Conservation (phyloP, 164 flowering plant species). For the Umbellularia californica region DNA sequence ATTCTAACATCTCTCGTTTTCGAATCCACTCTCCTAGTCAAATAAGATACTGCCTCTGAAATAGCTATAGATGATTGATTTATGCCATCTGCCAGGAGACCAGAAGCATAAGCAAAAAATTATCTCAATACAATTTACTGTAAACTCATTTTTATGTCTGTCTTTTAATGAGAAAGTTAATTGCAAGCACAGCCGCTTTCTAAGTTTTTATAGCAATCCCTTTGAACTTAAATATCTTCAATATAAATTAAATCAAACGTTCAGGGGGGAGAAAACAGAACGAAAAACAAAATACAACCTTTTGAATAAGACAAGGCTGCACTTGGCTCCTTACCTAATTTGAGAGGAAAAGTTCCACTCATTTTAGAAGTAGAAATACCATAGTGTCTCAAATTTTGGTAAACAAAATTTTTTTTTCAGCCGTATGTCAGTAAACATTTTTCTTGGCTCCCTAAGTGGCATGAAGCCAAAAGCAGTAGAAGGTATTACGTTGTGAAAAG, state of each 20-base stretch:
- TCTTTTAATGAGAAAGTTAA: not conserved
- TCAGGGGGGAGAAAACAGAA: too few species aligned
- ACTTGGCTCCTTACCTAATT: too few species aligned
- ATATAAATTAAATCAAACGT: not conserved
- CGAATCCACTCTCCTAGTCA: conserved; percentile 78
- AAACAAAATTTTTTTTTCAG: too few species aligned
- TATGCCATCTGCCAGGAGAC: conserved; percentile 38
- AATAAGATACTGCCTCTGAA: conserved; percentile 56
- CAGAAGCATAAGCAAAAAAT: conserved; percentile 5
- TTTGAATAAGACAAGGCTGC: too few species aligned
- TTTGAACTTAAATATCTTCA: not conserved
- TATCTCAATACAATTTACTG: not conserved
- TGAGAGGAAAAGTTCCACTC: too few species aligned
- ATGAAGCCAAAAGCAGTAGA: too few species aligned
- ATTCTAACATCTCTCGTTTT: conserved; percentile 60
- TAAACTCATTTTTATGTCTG: not conserved
- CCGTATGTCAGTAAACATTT: too few species aligned
- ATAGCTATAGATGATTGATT: conserved; percentile 59
- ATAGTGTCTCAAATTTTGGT: too few species aligned
- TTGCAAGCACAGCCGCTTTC: not conserved
- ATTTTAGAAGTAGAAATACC: too few species aligned
- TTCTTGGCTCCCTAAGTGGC: too few species aligned
- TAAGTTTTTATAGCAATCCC: not conserved
- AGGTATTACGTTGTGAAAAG: too few species aligned
- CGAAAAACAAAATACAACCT: too few species aligned